Conservation (phyloP, 495 filamentous ascomycete genomes). For the Hypomontagnella monticulosa region DNA sequence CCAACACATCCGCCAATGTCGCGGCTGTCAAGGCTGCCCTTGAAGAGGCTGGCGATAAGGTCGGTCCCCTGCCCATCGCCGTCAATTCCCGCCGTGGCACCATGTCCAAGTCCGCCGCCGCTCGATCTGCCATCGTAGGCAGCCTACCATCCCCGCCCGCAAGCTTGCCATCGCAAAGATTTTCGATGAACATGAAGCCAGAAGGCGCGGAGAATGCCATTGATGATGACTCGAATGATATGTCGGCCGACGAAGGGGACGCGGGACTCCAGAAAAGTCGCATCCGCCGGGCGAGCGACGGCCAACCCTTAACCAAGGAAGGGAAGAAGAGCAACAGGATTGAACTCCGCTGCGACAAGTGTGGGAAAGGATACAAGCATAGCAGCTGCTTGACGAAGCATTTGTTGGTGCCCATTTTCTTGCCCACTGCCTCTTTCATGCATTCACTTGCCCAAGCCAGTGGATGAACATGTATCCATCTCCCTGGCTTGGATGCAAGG, state of each 20-base stretch:
- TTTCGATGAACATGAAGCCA: conserved; percentile 50
- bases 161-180: conserved; percentile 57
- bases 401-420: conserved; percentile 88
- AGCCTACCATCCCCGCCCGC: conserved; percentile 67
- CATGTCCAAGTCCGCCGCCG: conserved; percentile 57
- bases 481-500: conserved; percentile 40
- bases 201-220: conserved; percentile 65
- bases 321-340: conserved; percentile 76
- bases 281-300: conserved; percentile 86
- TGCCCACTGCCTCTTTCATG: conserved; percentile 50
- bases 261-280: conserved; percentile 71
- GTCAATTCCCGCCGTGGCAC: conserved; percentile 60
- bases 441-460: conserved; percentile 47
- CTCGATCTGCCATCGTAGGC: conserved; percentile 58
- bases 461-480: conserved; percentile 37
- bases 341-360: conserved; percentile 95
- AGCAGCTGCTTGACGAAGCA: conserved; percentile 99
- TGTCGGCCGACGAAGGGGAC: conserved; percentile 67
- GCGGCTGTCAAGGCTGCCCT: conserved; percentile 80
- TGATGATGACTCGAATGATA: conserved; percentile 65
- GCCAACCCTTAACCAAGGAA: conserved; percentile 80
- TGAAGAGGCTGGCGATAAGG: conserved; percentile 67
- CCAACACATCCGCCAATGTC: conserved; percentile 73
- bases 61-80: conserved; percentile 61
- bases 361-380: conserved; percentile 99